These are phyloP conservation scores for Coniochaeta prunicola DNA, from an alignment of 2,329 filamentous ascomycete species.

Conservation along the genomic window DNA sequence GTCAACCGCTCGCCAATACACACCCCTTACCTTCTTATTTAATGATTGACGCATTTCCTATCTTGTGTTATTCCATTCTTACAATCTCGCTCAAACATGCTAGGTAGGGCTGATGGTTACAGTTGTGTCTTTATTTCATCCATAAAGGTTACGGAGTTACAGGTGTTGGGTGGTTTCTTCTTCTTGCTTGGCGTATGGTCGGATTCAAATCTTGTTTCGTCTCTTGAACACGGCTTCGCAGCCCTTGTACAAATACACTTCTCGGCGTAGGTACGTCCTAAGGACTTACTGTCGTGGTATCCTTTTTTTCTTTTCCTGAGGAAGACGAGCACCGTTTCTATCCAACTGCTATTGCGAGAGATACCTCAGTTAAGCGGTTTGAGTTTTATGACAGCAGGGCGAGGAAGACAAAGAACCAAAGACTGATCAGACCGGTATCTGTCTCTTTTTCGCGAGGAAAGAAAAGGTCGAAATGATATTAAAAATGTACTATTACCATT, in stretches of 20 bases:
- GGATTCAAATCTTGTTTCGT: background rate
- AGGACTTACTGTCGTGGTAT: background rate
- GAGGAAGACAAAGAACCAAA: background rate
- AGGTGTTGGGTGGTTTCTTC: background rate
- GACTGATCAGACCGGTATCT: background rate
- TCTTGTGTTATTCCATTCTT: conserved; percentile 1
- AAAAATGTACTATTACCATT: conserved; percentile 3
- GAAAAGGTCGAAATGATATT: background rate
- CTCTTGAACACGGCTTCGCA: background rate
- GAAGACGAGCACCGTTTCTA: background rate
- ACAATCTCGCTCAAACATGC: background rate
- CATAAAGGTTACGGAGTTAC: background rate
- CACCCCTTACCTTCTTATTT: background rate
- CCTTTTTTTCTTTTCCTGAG: background rate
- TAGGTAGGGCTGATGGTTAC: background rate
- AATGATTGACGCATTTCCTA: background rate
- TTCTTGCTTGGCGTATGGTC: background rate
- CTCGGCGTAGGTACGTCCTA: background rate
- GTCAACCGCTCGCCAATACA: background rate
- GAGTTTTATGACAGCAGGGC: background rate
- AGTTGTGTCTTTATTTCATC: background rate
- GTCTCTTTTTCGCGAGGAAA: background rate
- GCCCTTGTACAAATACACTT: background rate
- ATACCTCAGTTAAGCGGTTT: background rate
- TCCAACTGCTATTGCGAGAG: background rate